Evolutionary conservation across 306 rosid species (phyloP), one percentile per base, ranked within the genome.

Genomic region (Medicago arabica): DNA sequence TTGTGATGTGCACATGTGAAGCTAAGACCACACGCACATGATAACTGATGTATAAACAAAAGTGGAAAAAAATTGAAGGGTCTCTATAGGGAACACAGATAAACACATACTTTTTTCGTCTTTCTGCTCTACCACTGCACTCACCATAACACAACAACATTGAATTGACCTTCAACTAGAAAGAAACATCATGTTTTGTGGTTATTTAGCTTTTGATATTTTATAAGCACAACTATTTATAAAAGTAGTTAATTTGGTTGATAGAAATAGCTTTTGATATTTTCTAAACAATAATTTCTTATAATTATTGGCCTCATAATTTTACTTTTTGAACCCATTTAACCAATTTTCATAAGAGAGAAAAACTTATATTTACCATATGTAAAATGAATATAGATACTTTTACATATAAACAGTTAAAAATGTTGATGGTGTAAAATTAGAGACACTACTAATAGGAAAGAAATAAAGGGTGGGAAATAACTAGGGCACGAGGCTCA

Each of bases 401-500:
- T 40, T 40, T 40, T 40, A 9, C 38, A 34, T 34, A 34, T 34
- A 31, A 3, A 5, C 38, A 34, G 7, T 34, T 34, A 34, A 34
- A 34, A 34, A 34, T 34, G 38, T 4, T 34, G 38, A 34, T 34
- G 6, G 38, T 34, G 38, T 34, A 34, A 21, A 21, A 21, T n/a
- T n/a, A n/a, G n/a, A n/a, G n/a, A n/a, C n/a, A n/a, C n/a, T n/a
- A n/a, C n/a, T 28, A 28, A 3, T 28, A 28, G 1, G 31, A 28
- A 28, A 28, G 31, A 28, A 28, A 3, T 28, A 28, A 28, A 28
- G n/a, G 50, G 50, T 11, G 15, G 50, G 50, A 11, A 11, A 1
- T 1, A 7, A 12, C 4, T 43, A 44, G 28, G 81, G 84, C 84
- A 61, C 82, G 86, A 82, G 78, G 86, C 80, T 85, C 86, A 78